phyloP scores from a whole-genome alignment of 371 early-diverging fungal genomes.

The Circinella umbellata region DNA sequence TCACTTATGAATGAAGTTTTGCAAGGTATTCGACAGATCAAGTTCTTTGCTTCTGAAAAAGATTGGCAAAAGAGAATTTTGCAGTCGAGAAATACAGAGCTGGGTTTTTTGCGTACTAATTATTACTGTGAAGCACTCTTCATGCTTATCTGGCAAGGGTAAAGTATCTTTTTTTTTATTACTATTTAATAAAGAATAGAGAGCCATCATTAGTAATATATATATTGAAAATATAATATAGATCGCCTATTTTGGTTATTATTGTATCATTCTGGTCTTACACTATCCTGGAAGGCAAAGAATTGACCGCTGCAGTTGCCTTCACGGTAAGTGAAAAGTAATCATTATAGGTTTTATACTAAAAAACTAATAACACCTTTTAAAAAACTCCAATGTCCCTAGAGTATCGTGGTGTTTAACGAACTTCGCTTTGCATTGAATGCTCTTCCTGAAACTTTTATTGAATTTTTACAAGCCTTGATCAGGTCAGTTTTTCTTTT shows the following conservation, averaged over 20 bases:
- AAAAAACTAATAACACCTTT: no score
- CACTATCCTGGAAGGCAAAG: slow-evolving; percentile 58
- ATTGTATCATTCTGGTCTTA: slow-evolving; percentile 60
- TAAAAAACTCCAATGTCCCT: no score
- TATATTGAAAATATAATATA: not conserved
- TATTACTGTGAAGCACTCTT: slow-evolving; percentile 34
- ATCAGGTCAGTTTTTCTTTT: slow-evolving; percentile 30
- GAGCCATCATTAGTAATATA: not conserved
- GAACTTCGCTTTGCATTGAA: slow-evolving; percentile 62
- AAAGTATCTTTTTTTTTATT: not conserved
- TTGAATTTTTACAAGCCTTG: slow-evolving; percentile 43
- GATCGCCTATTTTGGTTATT: slow-evolving; percentile 63
- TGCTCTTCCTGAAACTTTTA: slow-evolving; percentile 59
- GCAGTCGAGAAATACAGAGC: slow-evolving; percentile 55
- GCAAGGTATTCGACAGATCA: slow-evolving; percentile 74
- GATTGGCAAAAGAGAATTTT: slow-evolving; percentile 48
- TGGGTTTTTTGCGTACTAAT: slow-evolving; percentile 48
- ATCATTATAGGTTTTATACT: no score
- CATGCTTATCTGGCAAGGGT: slow-evolving; percentile 45
- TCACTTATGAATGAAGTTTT: slow-evolving; percentile 61
- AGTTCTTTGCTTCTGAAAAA: slow-evolving; percentile 70
- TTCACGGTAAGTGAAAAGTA: slow-evolving; percentile 50
- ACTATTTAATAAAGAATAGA: not conserved
- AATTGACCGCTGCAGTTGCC: slow-evolving; percentile 65
- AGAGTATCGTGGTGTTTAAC: slow-evolving; percentile 55